Conservation (phyloP, 768 basidiomycete genomes). For the Ramaria sp. region DNA sequence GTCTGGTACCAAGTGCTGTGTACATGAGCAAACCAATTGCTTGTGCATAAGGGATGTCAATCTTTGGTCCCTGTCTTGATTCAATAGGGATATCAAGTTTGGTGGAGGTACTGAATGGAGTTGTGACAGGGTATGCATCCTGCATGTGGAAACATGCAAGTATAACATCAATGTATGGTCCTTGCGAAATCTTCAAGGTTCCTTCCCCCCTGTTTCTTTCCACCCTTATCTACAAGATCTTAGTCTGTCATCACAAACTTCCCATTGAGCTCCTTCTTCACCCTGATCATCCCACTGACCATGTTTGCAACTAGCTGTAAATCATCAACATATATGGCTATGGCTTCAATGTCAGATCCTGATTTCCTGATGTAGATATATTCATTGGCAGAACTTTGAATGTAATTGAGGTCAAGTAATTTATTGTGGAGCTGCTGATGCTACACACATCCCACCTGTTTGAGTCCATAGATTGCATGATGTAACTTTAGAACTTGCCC, state of each 20-base stretch:
- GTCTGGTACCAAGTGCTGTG: constrained; percentile 21
- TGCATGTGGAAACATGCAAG: constrained; percentile 6
- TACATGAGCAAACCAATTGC: constrained; percentile 23
- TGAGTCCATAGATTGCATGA: constrained; percentile 21
- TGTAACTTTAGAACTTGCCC: constrained; percentile 13
- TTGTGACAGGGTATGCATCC: constrained; percentile 5
- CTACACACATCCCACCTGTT: constrained; percentile 22
- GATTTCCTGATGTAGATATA: constrained; percentile 15
- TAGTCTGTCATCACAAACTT: constrained; percentile 26
- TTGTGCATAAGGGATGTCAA: constrained; percentile 15
- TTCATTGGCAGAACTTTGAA: constrained; percentile 11
- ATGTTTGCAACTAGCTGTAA: constrained; percentile 13
- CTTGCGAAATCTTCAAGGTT: constrained; percentile 8
- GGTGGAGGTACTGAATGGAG: constrained; percentile 8
- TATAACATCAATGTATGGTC: constrained; percentile 7
- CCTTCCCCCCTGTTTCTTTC: constrained; percentile 10
- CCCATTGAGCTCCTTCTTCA: constrained; percentile 8
- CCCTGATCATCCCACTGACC: not conserved
- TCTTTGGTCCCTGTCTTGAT: not conserved
- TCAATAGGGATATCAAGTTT: not conserved
- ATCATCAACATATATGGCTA: constrained; percentile 24
- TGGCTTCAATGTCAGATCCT: constrained; percentile 8
- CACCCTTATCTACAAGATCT: constrained; percentile 29
- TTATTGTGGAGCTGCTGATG: constrained; percentile 17
- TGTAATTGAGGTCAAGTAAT: constrained; percentile 17